phyloP scores from a whole-genome alignment of 169 alveolate species.

The Plasmodium berghei region DNA sequence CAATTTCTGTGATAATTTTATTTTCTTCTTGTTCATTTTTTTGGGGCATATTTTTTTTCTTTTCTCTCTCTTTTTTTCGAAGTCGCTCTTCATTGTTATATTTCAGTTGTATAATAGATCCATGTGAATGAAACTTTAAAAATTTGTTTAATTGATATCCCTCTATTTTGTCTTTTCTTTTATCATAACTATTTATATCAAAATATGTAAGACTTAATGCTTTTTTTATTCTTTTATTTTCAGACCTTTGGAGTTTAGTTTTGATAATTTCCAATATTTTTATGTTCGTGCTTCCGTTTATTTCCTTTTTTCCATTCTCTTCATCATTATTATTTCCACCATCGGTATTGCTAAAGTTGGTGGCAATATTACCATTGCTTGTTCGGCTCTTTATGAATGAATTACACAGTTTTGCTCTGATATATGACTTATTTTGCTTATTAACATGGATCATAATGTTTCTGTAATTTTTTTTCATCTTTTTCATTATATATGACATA shows the following conservation, averaged over 20 bases:
- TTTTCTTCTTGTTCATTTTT: conserved; percentile 5
- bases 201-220: conserved; percentile 28
- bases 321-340: neutral
- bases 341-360: neutral
- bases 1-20: too few species aligned
- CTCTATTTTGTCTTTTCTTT: conserved; percentile 1
- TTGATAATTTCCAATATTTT: neutral
- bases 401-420: neutral
- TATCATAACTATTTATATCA: conserved; percentile 19
- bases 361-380: neutral
- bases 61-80: conserved; percentile 6
- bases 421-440: neutral
- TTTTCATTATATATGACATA: conserved; percentile 1
- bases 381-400: neutral
- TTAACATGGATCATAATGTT: conserved; percentile 11
- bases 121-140: conserved; percentile 25
- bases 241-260: conserved; percentile 6
- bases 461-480: conserved; percentile 43
- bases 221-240: conserved; percentile 24
- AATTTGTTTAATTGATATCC: conserved; percentile 23
- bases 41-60: neutral
- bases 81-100: conserved; percentile 23
- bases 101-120: conserved; percentile 67
- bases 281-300: neutral
- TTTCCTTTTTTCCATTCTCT: neutral